phyloP scores from a whole-genome alignment of 176 grass and related monocot species.

The Elymus sibiricus region DNA sequence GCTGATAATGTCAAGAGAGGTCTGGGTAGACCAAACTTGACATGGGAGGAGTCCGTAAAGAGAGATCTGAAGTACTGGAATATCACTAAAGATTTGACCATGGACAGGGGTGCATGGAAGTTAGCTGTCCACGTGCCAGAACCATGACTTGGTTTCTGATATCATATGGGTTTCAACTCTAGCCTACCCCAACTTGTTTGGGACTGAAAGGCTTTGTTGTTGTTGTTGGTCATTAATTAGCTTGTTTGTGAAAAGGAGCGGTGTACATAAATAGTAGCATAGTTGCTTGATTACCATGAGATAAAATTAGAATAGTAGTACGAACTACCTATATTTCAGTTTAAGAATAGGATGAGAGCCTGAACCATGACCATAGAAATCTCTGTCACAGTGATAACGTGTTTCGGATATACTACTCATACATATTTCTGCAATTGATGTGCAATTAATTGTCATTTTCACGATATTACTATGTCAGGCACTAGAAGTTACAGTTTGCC shows the following conservation, averaged over 20 bases:
- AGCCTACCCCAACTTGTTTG: no score
- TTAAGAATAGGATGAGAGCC: not conserved
- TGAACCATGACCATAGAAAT: not conserved
- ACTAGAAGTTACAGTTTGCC: conserved; percentile 92
- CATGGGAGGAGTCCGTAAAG: no score
- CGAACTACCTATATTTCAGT: not conserved
- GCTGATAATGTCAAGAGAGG: no score
- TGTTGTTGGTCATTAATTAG: not conserved
- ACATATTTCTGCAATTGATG: not conserved
- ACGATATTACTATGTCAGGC: conserved; percentile 45
- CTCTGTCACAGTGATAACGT: not conserved
- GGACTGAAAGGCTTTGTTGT: no score
- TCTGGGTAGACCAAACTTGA: no score
- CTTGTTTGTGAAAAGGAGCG: conserved; percentile 1
- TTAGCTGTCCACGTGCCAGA: no score
- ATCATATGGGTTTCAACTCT: no score
- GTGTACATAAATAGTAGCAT: not conserved
- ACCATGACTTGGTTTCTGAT: no score
- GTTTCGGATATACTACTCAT: conserved; percentile 6
- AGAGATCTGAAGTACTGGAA: no score
- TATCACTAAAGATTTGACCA: no score
- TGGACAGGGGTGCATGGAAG: no score
- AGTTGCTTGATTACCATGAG: not conserved
- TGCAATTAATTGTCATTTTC: not conserved
- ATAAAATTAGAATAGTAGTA: not conserved